These are phyloP conservation scores for Kwoniella dendrophila DNA, from an alignment of 768 basidiomycete species.

Conservation along the genomic window DNA sequence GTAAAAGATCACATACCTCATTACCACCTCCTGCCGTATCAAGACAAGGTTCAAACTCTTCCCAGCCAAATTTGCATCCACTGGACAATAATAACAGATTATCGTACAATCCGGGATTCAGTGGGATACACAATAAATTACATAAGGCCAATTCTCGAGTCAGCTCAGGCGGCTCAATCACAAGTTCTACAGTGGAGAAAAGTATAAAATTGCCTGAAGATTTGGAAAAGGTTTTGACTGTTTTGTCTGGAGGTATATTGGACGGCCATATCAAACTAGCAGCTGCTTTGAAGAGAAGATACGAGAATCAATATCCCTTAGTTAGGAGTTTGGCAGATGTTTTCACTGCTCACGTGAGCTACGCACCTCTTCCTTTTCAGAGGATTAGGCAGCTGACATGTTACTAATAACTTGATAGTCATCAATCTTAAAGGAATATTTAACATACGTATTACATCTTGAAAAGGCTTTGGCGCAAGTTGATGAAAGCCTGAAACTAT, in stretches of 20 bases:
- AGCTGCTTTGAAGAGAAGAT: conserved; percentile 81
- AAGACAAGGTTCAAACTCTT: conserved; percentile 6
- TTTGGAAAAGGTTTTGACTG: conserved; percentile 78
- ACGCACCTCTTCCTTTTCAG: neutral
- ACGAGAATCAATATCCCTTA: conserved; percentile 93
- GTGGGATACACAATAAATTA: conserved; percentile 6
- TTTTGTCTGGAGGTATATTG: conserved; percentile 80
- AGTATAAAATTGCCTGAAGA: conserved; percentile 71
- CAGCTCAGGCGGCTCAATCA: conserved; percentile 15
- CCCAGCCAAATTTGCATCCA: conserved; percentile 8
- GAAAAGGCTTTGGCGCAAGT: conserved; percentile 87
- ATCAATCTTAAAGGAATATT: conserved; percentile 90
- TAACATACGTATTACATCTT: conserved; percentile 88
- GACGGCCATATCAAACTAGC: conserved; percentile 85
- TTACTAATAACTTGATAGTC: conserved; percentile 61
- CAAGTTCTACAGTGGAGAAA: neutral
- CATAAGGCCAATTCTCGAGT: conserved; percentile 17
- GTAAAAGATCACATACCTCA: conserved; percentile 39
- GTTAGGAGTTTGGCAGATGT: conserved; percentile 92
- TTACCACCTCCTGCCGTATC: conserved; percentile 49
- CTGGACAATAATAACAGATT: conserved; percentile 12
- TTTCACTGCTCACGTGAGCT: conserved; percentile 86
- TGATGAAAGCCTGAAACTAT: conserved; percentile 69
- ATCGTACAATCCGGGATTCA: conserved; percentile 18
- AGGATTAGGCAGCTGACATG: neutral